Base-by-base conservation (phyloP, 1,139 yeast species). In the Insectozyma bohioensis region DNA sequence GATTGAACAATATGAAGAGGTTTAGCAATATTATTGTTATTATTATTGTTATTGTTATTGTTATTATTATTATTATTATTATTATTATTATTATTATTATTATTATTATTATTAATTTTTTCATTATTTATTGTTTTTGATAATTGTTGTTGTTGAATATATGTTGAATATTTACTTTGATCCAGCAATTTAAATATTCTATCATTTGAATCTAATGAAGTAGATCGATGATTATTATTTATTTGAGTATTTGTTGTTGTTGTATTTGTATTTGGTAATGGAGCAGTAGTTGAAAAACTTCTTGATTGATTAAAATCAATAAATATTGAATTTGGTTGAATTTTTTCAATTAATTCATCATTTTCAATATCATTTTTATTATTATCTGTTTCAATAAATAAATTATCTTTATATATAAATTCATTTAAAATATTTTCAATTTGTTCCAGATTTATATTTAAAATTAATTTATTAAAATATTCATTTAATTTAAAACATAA, bases 401-500 rank as follows among this genome's bases (percentile, higher is more conserved):
- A n/a, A 10, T 30, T 28, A 6, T 38, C 40, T 18, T 34, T 31
- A 16, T 39, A 36, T 12, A 54, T 43, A 39, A 52, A 58, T 1
- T 43, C 31, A 21, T 35, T 28, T 9, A 58, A 33, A 23, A 48
- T 49, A 2, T 42, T 28, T 38, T 33, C 19, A 20, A 26, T 9
- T 20, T 12, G 11, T 12, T 19, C 15, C 4, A 11, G 40, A 26
- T 52, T 19, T 11, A 29, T 11, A 8, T 15, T 17, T 16, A n/a
- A 14, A 8, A 63, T 28, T 15, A 60, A 42, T 20, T 53, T 48
- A 39, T 54, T 58, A 37, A 67, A 48, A 46, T 69, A 69, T 4
- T 48, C 46, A 38, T 61, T 57, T 34, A 69, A 51, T 28, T 62
- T 69, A 20, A 48, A 46, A 37, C 70, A 63, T 12, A 72, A 43